A percentile compares a stretch with the other conserved stretches of the same genome.
Conservation (phyloP, 2,329 filamentous ascomycete genomes). For the Ambrosiella xylebori region DNA sequence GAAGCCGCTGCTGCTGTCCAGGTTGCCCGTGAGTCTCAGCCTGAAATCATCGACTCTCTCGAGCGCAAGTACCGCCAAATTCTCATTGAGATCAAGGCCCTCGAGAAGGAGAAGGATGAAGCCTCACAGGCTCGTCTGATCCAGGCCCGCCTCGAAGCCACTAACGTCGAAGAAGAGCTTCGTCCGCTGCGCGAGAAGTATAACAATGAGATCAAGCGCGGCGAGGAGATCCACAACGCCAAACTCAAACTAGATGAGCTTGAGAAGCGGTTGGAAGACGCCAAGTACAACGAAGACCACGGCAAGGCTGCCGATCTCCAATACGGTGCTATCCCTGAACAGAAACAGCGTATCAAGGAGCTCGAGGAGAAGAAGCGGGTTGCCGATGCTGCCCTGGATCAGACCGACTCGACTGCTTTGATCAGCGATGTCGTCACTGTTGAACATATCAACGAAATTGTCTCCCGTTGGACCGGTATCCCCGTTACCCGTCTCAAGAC, state of each 20-base stretch:
- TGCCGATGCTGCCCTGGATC: slow-evolving; percentile 54
- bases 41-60: slow-evolving; percentile 85
- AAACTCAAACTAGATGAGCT: slow-evolving; percentile 89
- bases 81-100: slow-evolving; percentile 91
- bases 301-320: slow-evolving; percentile 81
- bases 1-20: slow-evolving; percentile 93
- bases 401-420: slow-evolving; percentile 46
- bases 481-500: slow-evolving; percentile 88
- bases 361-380: slow-evolving; percentile 67
- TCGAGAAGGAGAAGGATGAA: slow-evolving; percentile 87
- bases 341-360: slow-evolving; percentile 59
- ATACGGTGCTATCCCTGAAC: slow-evolving; percentile 94
- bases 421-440: slow-evolving; percentile 88
- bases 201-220: slow-evolving; percentile 77
- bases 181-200: slow-evolving; percentile 89
- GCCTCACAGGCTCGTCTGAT: slow-evolving; percentile 70
- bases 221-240: slow-evolving; percentile 80
- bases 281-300: slow-evolving; percentile 72
- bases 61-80: slow-evolving; percentile 81
- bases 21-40: slow-evolving; percentile 88
- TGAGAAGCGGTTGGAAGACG: slow-evolving; percentile 82
- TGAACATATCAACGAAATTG: slow-evolving; percentile 98
- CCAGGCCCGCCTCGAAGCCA: slow-evolving; percentile 74
- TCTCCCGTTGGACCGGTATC: slow-evolving; percentile 94
- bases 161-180: slow-evolving; percentile 86